Base-by-base conservation (phyloP, 176 grass and related monocot genomes). In the Zoysia japonica region DNA sequence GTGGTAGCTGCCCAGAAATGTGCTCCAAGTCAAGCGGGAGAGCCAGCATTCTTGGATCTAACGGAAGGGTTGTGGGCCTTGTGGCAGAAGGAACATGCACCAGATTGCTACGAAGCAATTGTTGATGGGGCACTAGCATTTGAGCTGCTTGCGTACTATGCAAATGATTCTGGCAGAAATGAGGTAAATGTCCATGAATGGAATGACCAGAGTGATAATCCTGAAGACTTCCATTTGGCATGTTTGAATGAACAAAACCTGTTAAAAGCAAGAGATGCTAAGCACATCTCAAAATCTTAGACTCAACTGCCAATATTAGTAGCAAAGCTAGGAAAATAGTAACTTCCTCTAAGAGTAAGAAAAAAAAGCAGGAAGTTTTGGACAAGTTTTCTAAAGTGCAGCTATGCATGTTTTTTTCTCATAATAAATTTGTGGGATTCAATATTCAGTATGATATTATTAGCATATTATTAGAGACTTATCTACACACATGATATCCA, bases 81-180 rank as follows among this genome's bases (percentile, higher is more conserved):
- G 43, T 54, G 13, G 50, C 48, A 68, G 89, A 70, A 72, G 70
- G 65, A 71, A 71, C 67, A 76, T 78, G 79, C 44, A 72, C 59
- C 84, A 86, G 67, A 71, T 81, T 85, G 71, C 83, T 82, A 38
- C 56, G 16, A 6, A 89, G 17, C 44, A 51, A 47, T 16, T 83
- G 80, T 80, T 56, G 83, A 69, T 83, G 81, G 71, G 86, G 60
- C 44, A 56, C 44, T 69, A 60, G 86, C 50, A 83, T 80, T 72
- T 86, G 75, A 75, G 87, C 75, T 68, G 52, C 42, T 84, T 86
- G 90, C 83, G 68, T 76, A 72, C 4, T 92, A 67, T 88, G 79
- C 50, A 72, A 35, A 88, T 45, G 59, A 83, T 83, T 69, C 48
- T 83, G 83, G 66, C 9, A 20, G 80, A 88, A 86, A 77, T 77